These are phyloP conservation scores for Bryoglossum gracile DNA, from an alignment of 495 filamentous ascomycete genomes.

Conservation along the genomic window DNA sequence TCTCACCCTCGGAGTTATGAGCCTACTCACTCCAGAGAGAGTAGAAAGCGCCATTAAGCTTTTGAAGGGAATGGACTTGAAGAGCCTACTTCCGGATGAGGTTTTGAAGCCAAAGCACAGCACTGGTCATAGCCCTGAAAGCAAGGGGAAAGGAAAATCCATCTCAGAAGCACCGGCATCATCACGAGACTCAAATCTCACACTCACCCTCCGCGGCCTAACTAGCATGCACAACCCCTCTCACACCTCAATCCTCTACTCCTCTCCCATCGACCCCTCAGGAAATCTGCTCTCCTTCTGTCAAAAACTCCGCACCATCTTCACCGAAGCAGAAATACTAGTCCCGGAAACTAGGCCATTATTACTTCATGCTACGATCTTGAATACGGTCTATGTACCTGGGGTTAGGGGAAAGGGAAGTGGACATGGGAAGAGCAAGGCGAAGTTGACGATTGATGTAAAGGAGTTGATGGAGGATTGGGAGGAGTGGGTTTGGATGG, in stretches of 20 bases:
- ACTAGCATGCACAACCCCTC: slow-evolving; percentile 36
- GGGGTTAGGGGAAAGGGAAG: slow-evolving; percentile 25
- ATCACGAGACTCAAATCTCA: not conserved
- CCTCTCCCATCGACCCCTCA: slow-evolving; percentile 38
- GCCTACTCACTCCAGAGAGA: slow-evolving; percentile 47
- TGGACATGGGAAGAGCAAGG: slow-evolving; percentile 27
- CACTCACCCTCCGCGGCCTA: slow-evolving; percentile 41
- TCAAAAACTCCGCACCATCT: slow-evolving; percentile 48
- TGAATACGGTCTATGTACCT: slow-evolving; percentile 80
- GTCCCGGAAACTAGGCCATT: slow-evolving; percentile 55
- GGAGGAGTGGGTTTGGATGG: slow-evolving; percentile 53
- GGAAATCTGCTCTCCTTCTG: slow-evolving; percentile 56
- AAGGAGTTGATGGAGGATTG: slow-evolving; percentile 42
- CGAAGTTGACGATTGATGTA: slow-evolving; percentile 45
- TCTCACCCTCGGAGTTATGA: slow-evolving; percentile 84
- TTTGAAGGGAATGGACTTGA: slow-evolving; percentile 47
- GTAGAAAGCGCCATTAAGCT: slow-evolving; percentile 52
- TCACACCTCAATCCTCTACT: slow-evolving; percentile 47
- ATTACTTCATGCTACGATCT: slow-evolving; percentile 74
- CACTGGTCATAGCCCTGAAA: slow-evolving; percentile 2
- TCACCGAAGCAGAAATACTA: slow-evolving; percentile 57
- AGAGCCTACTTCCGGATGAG: slow-evolving; percentile 34
- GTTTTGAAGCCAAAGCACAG: slow-evolving; percentile 5
- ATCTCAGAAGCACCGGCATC: not conserved
- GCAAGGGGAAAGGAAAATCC: not conserved